Evolutionary conservation across 1,284 basidiomycete species (phyloP).

Genomic region (Cryptococcus floricola): DNA sequence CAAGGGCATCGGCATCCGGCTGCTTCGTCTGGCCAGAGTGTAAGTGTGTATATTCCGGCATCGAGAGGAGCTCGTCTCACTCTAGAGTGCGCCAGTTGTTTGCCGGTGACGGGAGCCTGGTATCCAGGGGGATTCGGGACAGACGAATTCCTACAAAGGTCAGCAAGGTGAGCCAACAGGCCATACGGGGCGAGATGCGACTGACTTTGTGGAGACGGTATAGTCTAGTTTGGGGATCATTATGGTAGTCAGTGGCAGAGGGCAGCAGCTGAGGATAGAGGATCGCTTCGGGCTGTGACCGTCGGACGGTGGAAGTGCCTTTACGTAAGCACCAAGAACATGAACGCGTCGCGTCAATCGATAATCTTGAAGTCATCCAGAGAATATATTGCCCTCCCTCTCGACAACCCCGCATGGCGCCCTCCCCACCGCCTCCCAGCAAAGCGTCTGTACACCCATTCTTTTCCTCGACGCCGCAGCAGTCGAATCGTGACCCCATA

Average conservation of each 20-base stretch:
- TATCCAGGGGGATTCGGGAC: constrained; percentile 32
- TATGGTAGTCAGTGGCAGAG: constrained; percentile 2
- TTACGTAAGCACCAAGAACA: no score
- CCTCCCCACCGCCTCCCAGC: no score
- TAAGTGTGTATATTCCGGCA: neutral
- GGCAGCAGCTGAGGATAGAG: no score
- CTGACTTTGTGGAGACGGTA: constrained; percentile 20
- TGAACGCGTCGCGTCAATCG: no score
- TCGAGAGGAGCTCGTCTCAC: neutral
- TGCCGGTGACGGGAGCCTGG: constrained; percentile 15
- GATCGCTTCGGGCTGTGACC: no score
- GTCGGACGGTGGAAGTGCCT: no score
- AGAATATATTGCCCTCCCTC: no score
- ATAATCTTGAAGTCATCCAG: no score
- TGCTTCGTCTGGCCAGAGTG: neutral
- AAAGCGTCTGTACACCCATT: no score
- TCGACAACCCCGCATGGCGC: no score
- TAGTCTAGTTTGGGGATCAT: constrained; percentile 15
- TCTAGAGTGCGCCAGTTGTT: constrained; percentile 20
- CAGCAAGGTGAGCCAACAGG: neutral
- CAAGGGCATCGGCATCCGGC: constrained; percentile 9
- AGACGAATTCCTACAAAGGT: neutral
- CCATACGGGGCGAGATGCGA: neutral
- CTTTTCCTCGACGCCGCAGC: no score
- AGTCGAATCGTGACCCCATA: no score